Percentiles rank a stretch among this genome's conserved stretches.
Evolutionary conservation across 495 filamentous ascomycete genomes (phyloP).

Genomic region (Penicillium herquei): DNA sequence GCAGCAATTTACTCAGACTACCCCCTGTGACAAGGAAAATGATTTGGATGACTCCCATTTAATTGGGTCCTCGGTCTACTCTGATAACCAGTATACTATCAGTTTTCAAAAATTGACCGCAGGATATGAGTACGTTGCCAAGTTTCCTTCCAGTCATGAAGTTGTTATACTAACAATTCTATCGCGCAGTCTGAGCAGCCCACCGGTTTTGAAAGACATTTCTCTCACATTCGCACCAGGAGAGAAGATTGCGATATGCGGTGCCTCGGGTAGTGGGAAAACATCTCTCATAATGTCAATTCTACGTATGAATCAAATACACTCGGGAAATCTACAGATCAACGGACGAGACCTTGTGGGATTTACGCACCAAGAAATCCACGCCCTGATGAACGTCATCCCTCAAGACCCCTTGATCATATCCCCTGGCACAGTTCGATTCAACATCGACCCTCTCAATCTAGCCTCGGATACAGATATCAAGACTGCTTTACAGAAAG

Average conservation of each 20-base stretch:
- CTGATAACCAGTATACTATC: no score
- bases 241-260: slow-evolving; percentile 26
- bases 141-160: no score
- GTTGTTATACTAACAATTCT: no score
- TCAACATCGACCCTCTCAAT: slow-evolving; percentile 20
- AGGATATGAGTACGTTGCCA: no score
- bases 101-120: no score
- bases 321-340: slow-evolving; percentile 30
- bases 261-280: slow-evolving; percentile 35
- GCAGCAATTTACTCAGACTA: slow-evolving; percentile 9
- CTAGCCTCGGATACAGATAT: slow-evolving; percentile 6
- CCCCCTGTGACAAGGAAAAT: slow-evolving; percentile 3
- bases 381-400: slow-evolving; percentile 34
- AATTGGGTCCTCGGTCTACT: neutral
- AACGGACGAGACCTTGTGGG: slow-evolving; percentile 38
- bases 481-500: slow-evolving; percentile 6
- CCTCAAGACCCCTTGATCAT: slow-evolving; percentile 52
- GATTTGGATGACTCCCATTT: neutral
- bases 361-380: slow-evolving; percentile 24
- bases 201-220: slow-evolving; percentile 3
- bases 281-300: slow-evolving; percentile 43
- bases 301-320: slow-evolving; percentile 42
- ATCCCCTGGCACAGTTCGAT: slow-evolving; percentile 2
- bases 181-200: no score
- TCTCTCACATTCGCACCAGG: slow-evolving; percentile 23